These are phyloP conservation scores for Fusarium sp. DNA, from an alignment of 2,329 filamentous ascomycete genomes.

Conservation along the genomic window DNA sequence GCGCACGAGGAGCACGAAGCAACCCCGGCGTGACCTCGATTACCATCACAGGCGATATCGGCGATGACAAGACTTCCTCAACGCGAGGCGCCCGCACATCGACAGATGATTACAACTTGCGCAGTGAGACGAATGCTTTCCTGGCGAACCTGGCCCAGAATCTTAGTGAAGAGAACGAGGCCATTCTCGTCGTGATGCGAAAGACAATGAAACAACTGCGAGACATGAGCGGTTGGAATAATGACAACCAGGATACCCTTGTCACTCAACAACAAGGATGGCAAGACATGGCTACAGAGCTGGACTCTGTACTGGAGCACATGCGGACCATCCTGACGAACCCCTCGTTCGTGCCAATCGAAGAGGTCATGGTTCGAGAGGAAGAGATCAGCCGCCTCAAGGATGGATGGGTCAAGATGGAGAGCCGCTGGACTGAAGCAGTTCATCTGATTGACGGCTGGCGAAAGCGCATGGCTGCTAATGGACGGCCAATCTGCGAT, in stretches of 20 bases:
- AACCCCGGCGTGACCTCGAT: constrained; percentile 68
- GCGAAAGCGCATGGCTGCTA: constrained; percentile 81
- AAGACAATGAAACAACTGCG: constrained; percentile 77
- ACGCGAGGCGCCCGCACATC: constrained; percentile 37
- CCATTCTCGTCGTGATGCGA: constrained; percentile 76
- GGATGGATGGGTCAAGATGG: constrained; percentile 93
- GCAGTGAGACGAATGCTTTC: constrained; percentile 90
- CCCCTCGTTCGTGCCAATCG: constrained; percentile 93
- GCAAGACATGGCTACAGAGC: constrained; percentile 77
- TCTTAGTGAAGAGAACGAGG: constrained; percentile 92
- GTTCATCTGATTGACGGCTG: constrained; percentile 92
- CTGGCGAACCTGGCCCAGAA: constrained; percentile 84
- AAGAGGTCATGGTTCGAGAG: constrained; percentile 92
- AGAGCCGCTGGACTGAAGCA: constrained; percentile 88
- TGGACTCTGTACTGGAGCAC: constrained; percentile 82
- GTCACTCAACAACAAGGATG: constrained; percentile 54
- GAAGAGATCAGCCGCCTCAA: constrained; percentile 87
- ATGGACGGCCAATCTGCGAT: constrained; percentile 75
- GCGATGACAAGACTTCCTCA: constrained; percentile 58
- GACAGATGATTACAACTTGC: constrained; percentile 72
- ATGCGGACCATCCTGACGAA: constrained; percentile 89
- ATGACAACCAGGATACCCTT: constrained; percentile 49
- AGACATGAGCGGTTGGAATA: constrained; percentile 70
- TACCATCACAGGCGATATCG: constrained; percentile 64
- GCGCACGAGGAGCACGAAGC: constrained; percentile 67